These are phyloP conservation scores for Ceratobasidium sp. DNA, from an alignment of 1,284 basidiomycete species.

Conservation along the genomic window DNA sequence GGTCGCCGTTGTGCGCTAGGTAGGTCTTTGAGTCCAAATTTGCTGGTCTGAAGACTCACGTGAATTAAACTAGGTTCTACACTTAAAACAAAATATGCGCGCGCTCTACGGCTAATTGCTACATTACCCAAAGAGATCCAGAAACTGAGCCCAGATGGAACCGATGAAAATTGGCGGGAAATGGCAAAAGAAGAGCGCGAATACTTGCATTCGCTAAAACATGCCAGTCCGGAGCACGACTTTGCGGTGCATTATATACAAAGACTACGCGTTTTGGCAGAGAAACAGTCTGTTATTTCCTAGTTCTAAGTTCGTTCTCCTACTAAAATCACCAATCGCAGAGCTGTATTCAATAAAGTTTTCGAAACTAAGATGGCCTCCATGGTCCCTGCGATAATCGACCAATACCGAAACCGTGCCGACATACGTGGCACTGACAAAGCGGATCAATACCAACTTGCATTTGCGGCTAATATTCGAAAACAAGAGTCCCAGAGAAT, in stretches of 20 bases:
- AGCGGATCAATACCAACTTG: background rate
- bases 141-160: background rate
- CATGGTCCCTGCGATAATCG: background rate
- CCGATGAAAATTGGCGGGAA: background rate
- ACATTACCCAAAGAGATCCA: constrained; percentile 6
- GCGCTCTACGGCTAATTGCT: background rate
- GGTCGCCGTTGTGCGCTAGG: constrained; percentile 14
- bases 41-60: too few species aligned
- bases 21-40: too few species aligned
- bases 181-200: background rate
- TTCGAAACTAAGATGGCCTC: background rate
- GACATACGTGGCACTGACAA: background rate
- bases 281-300: constrained; percentile 5
- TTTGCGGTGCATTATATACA: background rate
- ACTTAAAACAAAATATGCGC: background rate
- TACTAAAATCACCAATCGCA: background rate
- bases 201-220: background rate
- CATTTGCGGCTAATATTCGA: background rate
- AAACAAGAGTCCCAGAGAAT: background rate
- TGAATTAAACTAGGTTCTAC: background rate
- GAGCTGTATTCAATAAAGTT: background rate
- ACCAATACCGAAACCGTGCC: background rate
- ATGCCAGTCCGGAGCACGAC: background rate
- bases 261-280: background rate
- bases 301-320: too few species aligned